Percentiles rank a stretch among this genome's conserved stretches.
phyloP scores from a whole-genome alignment of 2,329 filamentous ascomycete species.

The Fusarium multiceps region DNA sequence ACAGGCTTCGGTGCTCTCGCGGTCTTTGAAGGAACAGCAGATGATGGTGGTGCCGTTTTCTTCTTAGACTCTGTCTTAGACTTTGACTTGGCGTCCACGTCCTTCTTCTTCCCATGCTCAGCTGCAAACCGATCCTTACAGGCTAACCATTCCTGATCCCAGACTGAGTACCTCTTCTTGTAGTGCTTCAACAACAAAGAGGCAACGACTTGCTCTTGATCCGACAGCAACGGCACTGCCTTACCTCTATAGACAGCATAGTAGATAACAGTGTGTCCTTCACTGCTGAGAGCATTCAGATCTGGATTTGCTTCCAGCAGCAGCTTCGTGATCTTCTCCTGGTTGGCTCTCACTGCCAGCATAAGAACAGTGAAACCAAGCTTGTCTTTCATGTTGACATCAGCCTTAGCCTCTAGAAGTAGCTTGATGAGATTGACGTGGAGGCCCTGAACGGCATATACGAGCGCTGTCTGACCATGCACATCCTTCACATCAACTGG shows the following conservation, averaged over 20 bases:
- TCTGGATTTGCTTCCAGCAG: background rate
- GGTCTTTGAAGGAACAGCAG: background rate
- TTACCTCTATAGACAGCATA: background rate
- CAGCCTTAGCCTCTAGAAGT: background rate
- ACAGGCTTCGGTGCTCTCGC: background rate
- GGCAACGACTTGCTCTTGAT: background rate
- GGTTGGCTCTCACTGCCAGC: background rate
- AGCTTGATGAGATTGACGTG: background rate
- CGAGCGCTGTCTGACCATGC: background rate
- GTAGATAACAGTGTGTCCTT: constrained; percentile 2
- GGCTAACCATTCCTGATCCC: constrained; percentile 5
- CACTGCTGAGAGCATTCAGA: background rate
- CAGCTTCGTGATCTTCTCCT: background rate
- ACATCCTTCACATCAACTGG: background rate
- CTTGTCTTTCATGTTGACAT: background rate
- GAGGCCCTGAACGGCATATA: background rate
- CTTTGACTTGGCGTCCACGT: background rate
- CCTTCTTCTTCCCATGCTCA: constrained; percentile 3
- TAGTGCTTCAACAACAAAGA: background rate
- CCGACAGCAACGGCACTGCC: background rate
- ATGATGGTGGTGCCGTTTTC: background rate
- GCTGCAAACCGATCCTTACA: background rate
- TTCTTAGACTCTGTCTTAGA: background rate
- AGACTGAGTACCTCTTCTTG: background rate
- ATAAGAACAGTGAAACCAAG: background rate